Evolutionary conservation across 1,284 basidiomycete species (phyloP).

Genomic region (Peniophora sp.): DNA sequence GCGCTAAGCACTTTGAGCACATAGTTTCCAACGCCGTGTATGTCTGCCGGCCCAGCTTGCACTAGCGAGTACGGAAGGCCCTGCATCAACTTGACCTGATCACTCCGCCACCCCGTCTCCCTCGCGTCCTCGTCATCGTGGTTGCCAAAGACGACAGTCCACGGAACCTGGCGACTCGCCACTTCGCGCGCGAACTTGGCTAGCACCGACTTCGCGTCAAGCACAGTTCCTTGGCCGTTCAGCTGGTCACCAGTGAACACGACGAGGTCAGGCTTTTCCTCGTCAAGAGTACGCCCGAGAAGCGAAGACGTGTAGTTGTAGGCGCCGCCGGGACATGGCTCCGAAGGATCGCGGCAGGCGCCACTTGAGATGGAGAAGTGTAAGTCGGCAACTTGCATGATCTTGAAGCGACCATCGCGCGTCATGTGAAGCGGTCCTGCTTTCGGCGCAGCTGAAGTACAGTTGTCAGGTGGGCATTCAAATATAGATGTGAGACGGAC

Average conservation of each 20-base stretch:
- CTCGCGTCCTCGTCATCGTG: constrained; percentile 74
- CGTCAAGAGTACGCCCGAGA: constrained; percentile 63
- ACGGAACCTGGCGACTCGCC: constrained; percentile 73
- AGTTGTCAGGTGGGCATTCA: background rate
- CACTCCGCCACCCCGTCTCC: constrained; percentile 28
- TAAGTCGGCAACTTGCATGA: constrained; percentile 86
- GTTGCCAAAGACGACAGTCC: constrained; percentile 90
- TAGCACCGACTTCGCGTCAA: constrained; percentile 80
- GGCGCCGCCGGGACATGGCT: constrained; percentile 51
- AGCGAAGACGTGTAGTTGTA: constrained; percentile 72
- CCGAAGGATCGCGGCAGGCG: constrained; percentile 57
- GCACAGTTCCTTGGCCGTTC: constrained; percentile 82
- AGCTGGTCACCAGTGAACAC: constrained; percentile 84
- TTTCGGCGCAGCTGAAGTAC: constrained; percentile 47
- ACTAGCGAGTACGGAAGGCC: constrained; percentile 81
- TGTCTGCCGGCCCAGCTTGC: constrained; percentile 67
- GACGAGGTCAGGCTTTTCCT: constrained; percentile 84
- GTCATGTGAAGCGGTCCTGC: constrained; percentile 76
- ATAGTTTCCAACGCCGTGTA: constrained; percentile 87
- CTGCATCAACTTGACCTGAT: constrained; percentile 69
- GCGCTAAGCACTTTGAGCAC: constrained; percentile 69
- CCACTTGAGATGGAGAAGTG: constrained; percentile 79
- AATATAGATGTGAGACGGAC: constrained; percentile 14
- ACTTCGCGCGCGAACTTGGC: constrained; percentile 82
- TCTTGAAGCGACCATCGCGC: constrained; percentile 76